Evolutionary conservation across 2,329 filamentous ascomycete species (phyloP), one percentile per base, ranked within the genome.

Genomic region (Chaetomium olivaceum): DNA sequence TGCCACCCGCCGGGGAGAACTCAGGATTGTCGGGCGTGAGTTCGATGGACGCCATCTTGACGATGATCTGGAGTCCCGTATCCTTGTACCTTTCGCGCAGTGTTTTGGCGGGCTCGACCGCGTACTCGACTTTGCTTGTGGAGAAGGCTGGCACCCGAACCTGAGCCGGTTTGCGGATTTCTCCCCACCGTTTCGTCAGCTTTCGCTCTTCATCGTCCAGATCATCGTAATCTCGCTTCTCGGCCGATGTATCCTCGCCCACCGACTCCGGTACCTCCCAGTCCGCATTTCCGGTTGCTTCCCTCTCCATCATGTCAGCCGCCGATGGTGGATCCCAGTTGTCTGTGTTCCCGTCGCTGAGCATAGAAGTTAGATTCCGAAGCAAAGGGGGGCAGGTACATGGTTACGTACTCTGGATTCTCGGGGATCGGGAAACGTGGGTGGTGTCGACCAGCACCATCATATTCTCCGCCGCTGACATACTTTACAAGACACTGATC

Each of bases 1-100:
- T 85, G 83, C 82, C 82, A 86, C 2, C 72, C 72, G 1, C 81
- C 81, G 3, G 77, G 78, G 0, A 69, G 67, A 83, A 88, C 0
- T 72, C 72, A 0, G 85, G 83, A 25, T 84, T 82, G 9, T 84
- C 81, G 0, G 86, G 85, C 0, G 81, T 85, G 2, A 89, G 78
- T 50, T 87, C 79, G 61, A 89, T 83, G 46, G 80, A 83, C 1
- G 85, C 81, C 68, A 91, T 77, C 71, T 89, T 89, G 36, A 89
- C 81, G 58, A 90, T 86, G 36, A 90, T 74, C 69, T 91, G 88
- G 2, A 90, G 71, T 2, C 83, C 82, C 3, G 74, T 72, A 0
- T 79, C 70, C 8, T 73, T 68, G 64, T 74, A 76, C 27, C 58
- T 62, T 9, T 73, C 51, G 12, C 67, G 58, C 19, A 76, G 66